Evolutionary conservation across 2,329 filamentous ascomycete genomes (phyloP), one percentile per base, ranked within the genome.

Genomic region (Tolypocladium endophyticum): DNA sequence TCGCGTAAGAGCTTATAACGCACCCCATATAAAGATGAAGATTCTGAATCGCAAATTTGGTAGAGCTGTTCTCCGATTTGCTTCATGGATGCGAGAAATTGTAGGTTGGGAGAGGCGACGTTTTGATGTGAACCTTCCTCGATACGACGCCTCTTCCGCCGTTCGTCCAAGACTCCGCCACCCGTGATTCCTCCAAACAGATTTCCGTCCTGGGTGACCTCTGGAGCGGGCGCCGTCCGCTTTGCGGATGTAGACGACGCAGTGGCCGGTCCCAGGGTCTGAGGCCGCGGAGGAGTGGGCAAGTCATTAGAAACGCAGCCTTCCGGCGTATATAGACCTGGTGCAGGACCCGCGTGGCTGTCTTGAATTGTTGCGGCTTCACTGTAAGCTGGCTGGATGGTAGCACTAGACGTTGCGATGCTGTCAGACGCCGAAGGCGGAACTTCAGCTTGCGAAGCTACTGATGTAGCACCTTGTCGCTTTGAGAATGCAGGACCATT

Each of bases 1-100:
- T 82, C 74, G 33, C 64, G 67, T 16, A 92, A 72, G 9, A 88
- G 75, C n/a, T 69, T 63, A 39, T 84, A 74, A 36, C 87, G 78
- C 30, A 74, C 74, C 53, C 68, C 66, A 61, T 82, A 82, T 2
- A 79, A 65, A 45, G 56, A 63, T 58, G 70, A 69, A 25, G 30
- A 56, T 25, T 59, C 61, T 28, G 54, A 47, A 25, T 41, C 61
- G 16, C 58, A 54, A 36, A 57, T 62, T 28, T 55, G 11, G 4
- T 14, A 16, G 18, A 52, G 20, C 7, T 47, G 57, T 18, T 39
- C 4, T 12, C 43, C n/a, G 6, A 60, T n/a, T n/a, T 2, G 7
- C n/a, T 6, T 7, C 8, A 12, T 28, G 7, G 35, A 3, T 18
- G 11, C 16, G 30, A 18, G 12, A 33, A 8, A 18, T 0, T 6